These are phyloP conservation scores for Fusarium guadeloupense DNA, from an alignment of 2,329 filamentous ascomycete genomes.

Conservation along the genomic window DNA sequence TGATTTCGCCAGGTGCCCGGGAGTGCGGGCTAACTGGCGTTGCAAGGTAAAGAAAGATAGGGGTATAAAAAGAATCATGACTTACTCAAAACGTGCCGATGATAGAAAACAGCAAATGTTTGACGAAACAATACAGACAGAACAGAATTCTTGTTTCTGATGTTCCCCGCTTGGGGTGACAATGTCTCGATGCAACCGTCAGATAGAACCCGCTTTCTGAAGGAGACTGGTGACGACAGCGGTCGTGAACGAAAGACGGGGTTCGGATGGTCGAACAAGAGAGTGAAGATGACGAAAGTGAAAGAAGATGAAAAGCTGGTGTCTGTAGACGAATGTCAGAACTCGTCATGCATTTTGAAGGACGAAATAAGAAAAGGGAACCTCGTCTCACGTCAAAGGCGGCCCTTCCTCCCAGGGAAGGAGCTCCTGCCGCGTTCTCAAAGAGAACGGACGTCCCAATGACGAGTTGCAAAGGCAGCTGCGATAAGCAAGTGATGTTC, in stretches of 20 bases:
- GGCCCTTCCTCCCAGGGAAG: constrained; percentile 10
- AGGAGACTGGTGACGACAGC: constrained; percentile 10
- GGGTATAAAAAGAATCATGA: constrained; percentile 14
- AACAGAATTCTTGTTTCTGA: constrained; percentile 46
- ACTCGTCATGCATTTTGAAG: neutral
- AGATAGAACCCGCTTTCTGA: constrained; percentile 17
- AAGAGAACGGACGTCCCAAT: neutral
- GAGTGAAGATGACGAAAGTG: constrained; percentile 16
- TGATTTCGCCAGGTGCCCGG: neutral
- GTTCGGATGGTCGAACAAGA: constrained; percentile 4
- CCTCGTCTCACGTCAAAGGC: neutral
- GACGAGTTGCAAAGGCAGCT: neutral
- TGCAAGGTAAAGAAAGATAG: constrained; percentile 3
- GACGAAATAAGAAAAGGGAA: neutral
- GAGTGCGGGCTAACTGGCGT: neutral
- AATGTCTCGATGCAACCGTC: constrained; percentile 16
- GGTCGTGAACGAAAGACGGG: constrained; percentile 11
- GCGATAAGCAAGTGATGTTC: neutral
- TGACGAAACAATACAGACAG: constrained; percentile 42
- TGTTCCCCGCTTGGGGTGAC: constrained; percentile 35
- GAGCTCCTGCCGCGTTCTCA: constrained; percentile 10
- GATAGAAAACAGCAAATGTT: constrained; percentile 49
- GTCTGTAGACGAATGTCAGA: neutral
- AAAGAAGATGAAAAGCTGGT: constrained; percentile 10
- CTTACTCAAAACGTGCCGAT: constrained; percentile 45